Evolutionary conservation across 2,329 filamentous ascomycete genomes (phyloP).

Genomic region (Pseudogymnoascus sp.): DNA sequence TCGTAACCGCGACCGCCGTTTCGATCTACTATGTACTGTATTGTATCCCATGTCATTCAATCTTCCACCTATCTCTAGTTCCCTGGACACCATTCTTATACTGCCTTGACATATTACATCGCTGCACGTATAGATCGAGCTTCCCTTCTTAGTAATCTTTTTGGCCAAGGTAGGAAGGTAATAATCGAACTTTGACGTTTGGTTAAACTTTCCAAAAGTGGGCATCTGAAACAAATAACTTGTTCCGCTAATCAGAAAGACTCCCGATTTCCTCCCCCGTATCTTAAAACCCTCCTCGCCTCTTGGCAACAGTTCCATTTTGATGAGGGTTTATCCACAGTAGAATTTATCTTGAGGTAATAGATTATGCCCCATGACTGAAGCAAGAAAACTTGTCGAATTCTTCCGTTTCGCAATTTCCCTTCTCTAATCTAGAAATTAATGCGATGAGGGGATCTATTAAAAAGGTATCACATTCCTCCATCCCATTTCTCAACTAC

Average conservation of each 20-base stretch:
- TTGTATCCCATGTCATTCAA: not conserved
- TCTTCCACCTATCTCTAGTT: not conserved
- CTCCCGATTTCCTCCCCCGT: not conserved
- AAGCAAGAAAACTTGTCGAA: not conserved
- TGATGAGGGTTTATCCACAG: not conserved
- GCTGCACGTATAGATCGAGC: not conserved
- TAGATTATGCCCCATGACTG: not conserved
- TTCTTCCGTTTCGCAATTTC: not conserved
- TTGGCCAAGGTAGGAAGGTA: not conserved
- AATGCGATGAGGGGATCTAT: not conserved
- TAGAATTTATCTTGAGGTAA: not conserved
- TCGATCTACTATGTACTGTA: too few species aligned
- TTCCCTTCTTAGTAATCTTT: not conserved
- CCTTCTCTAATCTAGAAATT: not conserved
- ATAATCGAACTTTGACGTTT: not conserved
- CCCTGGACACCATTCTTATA: not conserved
- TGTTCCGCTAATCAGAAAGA: not conserved
- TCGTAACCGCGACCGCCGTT: too few species aligned
- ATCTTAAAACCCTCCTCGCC: not conserved
- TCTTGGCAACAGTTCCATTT: not conserved
- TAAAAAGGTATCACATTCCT: not conserved
- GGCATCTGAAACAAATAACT: not conserved
- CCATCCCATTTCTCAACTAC: not conserved
- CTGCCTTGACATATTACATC: not conserved
- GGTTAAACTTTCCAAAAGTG: not conserved